Percentiles rank a stretch among this genome's conserved stretches.
phyloP scores from a whole-genome alignment of 129 eudicot genomes.

The Tagetes patula region DNA sequence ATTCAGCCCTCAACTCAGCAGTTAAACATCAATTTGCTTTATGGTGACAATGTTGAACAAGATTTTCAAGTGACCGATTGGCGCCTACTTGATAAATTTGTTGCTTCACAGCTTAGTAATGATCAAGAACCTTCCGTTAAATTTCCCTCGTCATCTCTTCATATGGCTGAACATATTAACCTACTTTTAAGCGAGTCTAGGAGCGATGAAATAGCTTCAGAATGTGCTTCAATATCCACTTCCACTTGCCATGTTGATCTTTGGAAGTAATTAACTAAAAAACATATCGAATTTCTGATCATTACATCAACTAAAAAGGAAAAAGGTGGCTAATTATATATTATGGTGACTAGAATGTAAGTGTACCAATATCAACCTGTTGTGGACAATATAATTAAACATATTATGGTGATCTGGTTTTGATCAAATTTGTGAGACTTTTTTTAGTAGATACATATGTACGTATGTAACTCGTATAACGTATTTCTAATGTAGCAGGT shows the following conservation, averaged over 20 bases:
- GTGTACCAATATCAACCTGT: conserved; percentile 30
- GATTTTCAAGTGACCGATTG: conserved; percentile 74
- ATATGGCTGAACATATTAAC: conserved; percentile 49
- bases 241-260: conserved; percentile 63
- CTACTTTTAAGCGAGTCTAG: conserved; percentile 43
- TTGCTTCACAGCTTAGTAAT: conserved; percentile 77
- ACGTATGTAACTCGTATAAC: conserved; percentile 29
- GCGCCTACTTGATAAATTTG: conserved; percentile 80
- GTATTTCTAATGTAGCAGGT: conserved; percentile 28
- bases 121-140: conserved; percentile 37
- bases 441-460: conserved; percentile 23
- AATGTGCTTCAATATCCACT: conserved; percentile 50
- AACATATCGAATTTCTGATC: conserved; percentile 3
- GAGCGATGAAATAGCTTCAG: conserved; percentile 53
- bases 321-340: conserved; percentile 21
- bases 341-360: conserved; percentile 36
- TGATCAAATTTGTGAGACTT: conserved; percentile 19
- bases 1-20: conserved; percentile 38
- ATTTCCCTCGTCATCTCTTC: conserved; percentile 37
- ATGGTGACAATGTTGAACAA: conserved; percentile 42
- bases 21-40: conserved; percentile 36
- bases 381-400: conserved; percentile 33
- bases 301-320: conserved; percentile 16
- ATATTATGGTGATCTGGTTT: conserved; percentile 25
- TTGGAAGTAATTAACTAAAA: conserved; percentile 45